These are phyloP conservation scores for Noccaea caerulescens DNA, from an alignment of 345 rosid species.

Conservation along the genomic window DNA sequence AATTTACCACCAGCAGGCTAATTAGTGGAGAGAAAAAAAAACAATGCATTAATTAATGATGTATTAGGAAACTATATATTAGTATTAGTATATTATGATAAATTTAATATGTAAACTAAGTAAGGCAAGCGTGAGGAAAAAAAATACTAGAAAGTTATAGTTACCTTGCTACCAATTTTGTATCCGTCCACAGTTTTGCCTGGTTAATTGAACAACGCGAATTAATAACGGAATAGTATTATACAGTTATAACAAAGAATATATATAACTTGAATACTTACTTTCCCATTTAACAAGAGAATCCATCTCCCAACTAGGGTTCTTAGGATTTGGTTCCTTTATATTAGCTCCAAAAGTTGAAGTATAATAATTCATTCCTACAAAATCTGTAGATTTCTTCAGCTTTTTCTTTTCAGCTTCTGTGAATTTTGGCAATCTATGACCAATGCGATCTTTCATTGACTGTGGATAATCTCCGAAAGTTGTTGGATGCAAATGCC, in stretches of 20 bases:
- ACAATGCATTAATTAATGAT: neutral
- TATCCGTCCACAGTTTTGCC: constrained; percentile 27
- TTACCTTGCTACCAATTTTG: constrained; percentile 45
- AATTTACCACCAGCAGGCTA: constrained; percentile 38
- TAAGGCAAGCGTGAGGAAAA: neutral
- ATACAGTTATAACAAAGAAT: neutral
- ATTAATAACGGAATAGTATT: neutral
- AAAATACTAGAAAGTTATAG: neutral
- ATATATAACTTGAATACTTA: constrained; percentile 36
- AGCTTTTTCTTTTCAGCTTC: constrained; percentile 39
- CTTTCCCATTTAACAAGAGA: constrained; percentile 44
- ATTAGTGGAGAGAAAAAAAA: neutral
- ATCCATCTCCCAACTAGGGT: constrained; percentile 46
- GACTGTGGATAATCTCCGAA: constrained; percentile 55
- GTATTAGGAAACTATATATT: neutral
- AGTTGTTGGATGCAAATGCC: constrained; percentile 54
- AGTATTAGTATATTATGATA: neutral
- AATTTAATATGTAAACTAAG: neutral
- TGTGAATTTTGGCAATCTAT: constrained; percentile 53
- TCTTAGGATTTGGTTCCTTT: constrained; percentile 8
- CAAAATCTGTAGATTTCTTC: constrained; percentile 51
- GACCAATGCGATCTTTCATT: constrained; percentile 49
- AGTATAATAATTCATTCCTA: constrained; percentile 57
- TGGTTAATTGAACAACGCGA: neutral
- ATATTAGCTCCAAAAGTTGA: constrained; percentile 30